Evolutionary conservation across 2,329 filamentous ascomycete species (phyloP).

Genomic region (Septoria linicola): DNA sequence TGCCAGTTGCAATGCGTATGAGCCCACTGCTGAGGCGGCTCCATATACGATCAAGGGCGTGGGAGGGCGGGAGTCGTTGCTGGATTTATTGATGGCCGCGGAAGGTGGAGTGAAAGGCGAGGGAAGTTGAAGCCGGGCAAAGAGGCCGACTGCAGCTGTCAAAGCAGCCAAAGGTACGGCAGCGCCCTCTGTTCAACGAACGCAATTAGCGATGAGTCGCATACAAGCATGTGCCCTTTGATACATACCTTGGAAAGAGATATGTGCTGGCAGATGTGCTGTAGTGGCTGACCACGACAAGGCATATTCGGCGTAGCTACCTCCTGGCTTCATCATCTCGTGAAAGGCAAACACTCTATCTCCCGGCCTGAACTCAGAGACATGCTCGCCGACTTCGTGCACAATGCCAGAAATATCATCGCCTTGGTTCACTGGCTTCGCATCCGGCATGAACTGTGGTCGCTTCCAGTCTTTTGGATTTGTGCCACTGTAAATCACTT

Average conservation of each 20-base stretch:
- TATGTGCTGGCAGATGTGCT: conserved; percentile 53
- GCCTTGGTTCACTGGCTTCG: conserved; percentile 33
- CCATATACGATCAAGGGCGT: conserved; percentile 49
- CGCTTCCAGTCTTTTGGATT: conserved; percentile 38
- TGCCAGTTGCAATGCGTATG: conserved; percentile 60
- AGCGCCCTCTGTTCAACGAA: conserved; percentile 40
- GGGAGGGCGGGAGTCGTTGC: conserved; percentile 24
- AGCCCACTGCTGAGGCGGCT: conserved; percentile 57
- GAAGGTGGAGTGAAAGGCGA: conserved; percentile 40
- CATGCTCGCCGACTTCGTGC: conserved; percentile 54
- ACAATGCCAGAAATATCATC: conserved; percentile 47
- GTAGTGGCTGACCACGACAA: conserved; percentile 57
- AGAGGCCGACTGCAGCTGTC: conserved; percentile 49
- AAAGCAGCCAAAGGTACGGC: conserved; percentile 49
- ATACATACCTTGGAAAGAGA: conserved; percentile 51
- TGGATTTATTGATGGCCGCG: conserved; percentile 6
- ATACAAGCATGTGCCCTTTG: not conserved
- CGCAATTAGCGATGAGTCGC: conserved; percentile 7
- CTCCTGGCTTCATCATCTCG: conserved; percentile 51
- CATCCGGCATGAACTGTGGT: conserved; percentile 19
- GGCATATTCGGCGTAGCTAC: conserved; percentile 63
- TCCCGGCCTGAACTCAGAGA: conserved; percentile 58
- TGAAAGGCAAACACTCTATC: conserved; percentile 59
- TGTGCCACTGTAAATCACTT: conserved; percentile 35
- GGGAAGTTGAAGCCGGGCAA: conserved; percentile 45